A percentile compares a stretch with the other conserved stretches of the same genome.
phyloP scores from a whole-genome alignment of 495 filamentous ascomycete genomes.

The Aspergillus haitiensis region DNA sequence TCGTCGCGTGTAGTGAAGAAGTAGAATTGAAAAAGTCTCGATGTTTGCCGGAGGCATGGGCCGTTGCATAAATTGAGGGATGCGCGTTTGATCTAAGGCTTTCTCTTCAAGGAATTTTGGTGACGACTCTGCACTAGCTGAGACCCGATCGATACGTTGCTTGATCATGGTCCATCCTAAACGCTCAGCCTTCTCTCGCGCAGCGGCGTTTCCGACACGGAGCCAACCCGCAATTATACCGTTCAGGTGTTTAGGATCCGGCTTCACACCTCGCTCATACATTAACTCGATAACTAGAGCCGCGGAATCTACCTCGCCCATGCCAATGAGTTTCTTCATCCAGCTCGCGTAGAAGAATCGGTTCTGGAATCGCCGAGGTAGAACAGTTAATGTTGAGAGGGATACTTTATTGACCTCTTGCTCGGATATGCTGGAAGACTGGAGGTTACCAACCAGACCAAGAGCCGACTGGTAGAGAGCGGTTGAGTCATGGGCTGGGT shows the following conservation, averaged over 20 bases:
- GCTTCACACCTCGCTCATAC: constrained; percentile 61
- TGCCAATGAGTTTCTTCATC: constrained; percentile 76
- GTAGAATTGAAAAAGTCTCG: constrained; percentile 75
- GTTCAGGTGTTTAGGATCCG: constrained; percentile 70
- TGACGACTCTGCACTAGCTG: constrained; percentile 30
- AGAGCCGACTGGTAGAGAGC: constrained; percentile 49
- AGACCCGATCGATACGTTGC: constrained; percentile 59
- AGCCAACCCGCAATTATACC: constrained; percentile 75
- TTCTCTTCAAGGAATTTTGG: constrained; percentile 23
- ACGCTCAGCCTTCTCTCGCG: constrained; percentile 62
- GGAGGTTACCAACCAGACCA: constrained; percentile 45
- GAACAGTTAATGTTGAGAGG: constrained; percentile 47
- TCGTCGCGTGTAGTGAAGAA: constrained; percentile 67
- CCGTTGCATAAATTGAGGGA: constrained; percentile 42
- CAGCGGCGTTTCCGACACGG: constrained; percentile 53
- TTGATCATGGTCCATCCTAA: constrained; percentile 78
- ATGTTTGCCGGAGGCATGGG: constrained; percentile 60
- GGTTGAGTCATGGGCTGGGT: constrained; percentile 49
- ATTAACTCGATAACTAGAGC: constrained; percentile 66
- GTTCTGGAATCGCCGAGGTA: constrained; percentile 66
- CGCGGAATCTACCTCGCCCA: constrained; percentile 67
- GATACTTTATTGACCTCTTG: constrained; percentile 53
- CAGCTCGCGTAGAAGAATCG: constrained; percentile 80
- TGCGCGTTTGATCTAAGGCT: constrained; percentile 23
- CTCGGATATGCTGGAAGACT: constrained; percentile 48